Conservation (phyloP, 768 basidiomycete species). For the Gautieria morchelliformis region DNA sequence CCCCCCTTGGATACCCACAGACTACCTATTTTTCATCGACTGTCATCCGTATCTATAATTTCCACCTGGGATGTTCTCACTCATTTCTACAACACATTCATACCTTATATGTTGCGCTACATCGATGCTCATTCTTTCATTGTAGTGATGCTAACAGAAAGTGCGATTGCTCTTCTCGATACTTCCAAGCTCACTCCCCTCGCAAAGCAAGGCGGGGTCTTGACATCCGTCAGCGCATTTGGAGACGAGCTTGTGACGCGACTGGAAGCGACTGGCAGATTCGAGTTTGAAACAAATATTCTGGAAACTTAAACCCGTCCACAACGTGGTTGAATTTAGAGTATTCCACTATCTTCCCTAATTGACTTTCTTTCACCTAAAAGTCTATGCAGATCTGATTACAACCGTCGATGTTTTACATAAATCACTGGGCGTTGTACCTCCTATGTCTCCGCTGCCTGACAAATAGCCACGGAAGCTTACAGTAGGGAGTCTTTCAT, state of each 20-base stretch:
- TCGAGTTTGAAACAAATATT: conserved; percentile 48
- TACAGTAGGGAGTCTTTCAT: no score
- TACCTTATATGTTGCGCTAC: neutral
- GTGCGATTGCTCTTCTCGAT: conserved; percentile 57
- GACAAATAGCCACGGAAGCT: no score
- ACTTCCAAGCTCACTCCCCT: conserved; percentile 44
- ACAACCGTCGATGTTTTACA: neutral
- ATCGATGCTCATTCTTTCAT: neutral
- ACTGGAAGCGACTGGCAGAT: conserved; percentile 44
- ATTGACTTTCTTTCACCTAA: neutral
- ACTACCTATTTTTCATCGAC: neutral
- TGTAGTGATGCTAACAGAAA: conserved; percentile 68
- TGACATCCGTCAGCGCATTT: conserved; percentile 78
- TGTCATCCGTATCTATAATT: neutral
- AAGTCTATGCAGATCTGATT: neutral
- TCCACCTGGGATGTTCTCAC: no score
- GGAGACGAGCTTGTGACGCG: conserved; percentile 68
- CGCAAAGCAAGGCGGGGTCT: conserved; percentile 59
- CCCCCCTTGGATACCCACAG: neutral
- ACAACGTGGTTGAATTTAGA: no score
- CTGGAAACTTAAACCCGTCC: neutral
- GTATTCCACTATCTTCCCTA: neutral
- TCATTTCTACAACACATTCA: neutral
- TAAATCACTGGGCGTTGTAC: neutral
- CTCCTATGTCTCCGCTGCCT: no score